Evolutionary conservation across 2,329 filamentous ascomycete species (phyloP), one percentile per base, ranked within the genome.

Genomic region (Paracorniculantispora psalliotae): DNA sequence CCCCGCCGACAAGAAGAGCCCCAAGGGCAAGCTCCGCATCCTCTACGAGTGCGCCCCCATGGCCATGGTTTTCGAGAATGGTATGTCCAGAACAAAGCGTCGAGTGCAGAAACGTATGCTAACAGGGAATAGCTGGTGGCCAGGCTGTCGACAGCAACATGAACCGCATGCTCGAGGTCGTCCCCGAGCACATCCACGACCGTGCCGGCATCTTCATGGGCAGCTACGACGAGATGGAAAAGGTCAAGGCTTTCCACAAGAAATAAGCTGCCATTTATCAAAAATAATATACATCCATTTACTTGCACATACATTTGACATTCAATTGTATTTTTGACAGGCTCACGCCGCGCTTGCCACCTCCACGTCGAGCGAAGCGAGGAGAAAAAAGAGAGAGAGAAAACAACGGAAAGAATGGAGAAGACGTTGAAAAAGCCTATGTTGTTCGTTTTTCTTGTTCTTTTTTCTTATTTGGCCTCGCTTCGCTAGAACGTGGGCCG

Each of bases 11-110:
- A 96, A 92, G 81, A 97, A 99, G 87, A 96, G 89, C 71, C 91
- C 92, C 64, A 99, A 97, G 85, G 94, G 94, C 67, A 99, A 99
- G 81, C 83, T 99, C 66, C 85, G 94, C 65, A 99, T 99, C 66
- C 74, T 99, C 68, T 99, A 99, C 77, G 94, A 99, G 80, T 99
- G 94, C 72, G 94, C 94, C 15, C 94, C 94, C 41, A 99, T 99
- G 94, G 94, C 94, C 25, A 90, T 97, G 88, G 85, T 99, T 7
- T 97, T 99, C 74, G 94, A 99, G 78, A 97, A 99, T 77, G 94
- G 90, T 93, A 75, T 77, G 87, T 79, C 7, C 17, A 47, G 8
- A 10, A 44, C 35, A 23, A 39, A 3, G 13, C 28, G 30, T 23
- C 35, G 26, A 17, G 26, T n/a, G n/a, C n/a, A n/a, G n/a, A n/a